Percentiles rank a stretch among this genome's conserved stretches.
phyloP scores from a whole-genome alignment of 2,329 filamentous ascomycete species.

The Talaromyces sp. region DNA sequence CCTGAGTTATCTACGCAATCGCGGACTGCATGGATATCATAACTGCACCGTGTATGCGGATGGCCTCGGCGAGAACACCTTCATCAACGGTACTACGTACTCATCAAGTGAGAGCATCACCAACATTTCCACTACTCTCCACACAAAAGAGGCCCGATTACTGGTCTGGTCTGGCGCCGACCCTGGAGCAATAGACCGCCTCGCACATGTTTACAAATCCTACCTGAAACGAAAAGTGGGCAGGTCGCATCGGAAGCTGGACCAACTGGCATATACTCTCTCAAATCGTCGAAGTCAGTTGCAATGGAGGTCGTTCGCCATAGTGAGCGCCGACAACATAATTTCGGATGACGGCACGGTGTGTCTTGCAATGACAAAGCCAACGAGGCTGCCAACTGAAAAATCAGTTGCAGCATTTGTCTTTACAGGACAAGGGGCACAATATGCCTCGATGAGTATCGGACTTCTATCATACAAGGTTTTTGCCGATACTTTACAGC shows the following conservation, averaged over 20 bases:
- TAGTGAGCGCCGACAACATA: background rate
- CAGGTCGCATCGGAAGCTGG: background rate
- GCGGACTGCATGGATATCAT: background rate
- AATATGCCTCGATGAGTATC: constrained; percentile 25
- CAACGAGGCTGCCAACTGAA: background rate
- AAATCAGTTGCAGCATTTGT: constrained; percentile 18
- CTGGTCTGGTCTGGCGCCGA: background rate
- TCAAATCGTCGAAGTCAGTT: background rate
- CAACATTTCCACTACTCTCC: too few relatives aligned
- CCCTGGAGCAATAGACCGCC: background rate
- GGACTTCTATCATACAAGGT: constrained; percentile 15
- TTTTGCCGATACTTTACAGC: background rate
- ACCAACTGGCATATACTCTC: background rate
- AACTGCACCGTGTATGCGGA: background rate
- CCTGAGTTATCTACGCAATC: background rate
- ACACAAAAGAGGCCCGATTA: background rate
- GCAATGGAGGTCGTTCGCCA: background rate
- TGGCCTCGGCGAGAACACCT: constrained; percentile 1
- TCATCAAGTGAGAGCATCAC: too few relatives aligned
- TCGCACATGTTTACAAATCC: background rate
- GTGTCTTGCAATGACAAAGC: background rate
- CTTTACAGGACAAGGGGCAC: constrained; percentile 30
- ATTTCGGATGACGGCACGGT: background rate
- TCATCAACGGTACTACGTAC: too few relatives aligned
- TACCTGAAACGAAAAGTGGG: background rate